Evolutionary conservation across 495 filamentous ascomycete species (phyloP).

Genomic region (Aspergillus haitiensis): DNA sequence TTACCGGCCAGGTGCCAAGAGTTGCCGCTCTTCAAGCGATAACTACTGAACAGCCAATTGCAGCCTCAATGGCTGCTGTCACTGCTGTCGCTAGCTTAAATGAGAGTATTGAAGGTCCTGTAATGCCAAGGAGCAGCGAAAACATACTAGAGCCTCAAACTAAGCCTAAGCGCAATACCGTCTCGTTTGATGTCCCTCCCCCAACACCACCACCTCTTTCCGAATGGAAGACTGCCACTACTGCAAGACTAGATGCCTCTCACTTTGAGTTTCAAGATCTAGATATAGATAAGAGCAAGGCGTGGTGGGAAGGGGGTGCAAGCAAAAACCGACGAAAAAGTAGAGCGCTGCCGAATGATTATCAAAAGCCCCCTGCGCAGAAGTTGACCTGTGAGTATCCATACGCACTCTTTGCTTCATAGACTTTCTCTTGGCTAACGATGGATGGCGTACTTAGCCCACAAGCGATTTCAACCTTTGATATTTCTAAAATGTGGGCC

Average conservation of each 20-base stretch:
- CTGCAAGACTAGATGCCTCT: slow-evolving; percentile 34
- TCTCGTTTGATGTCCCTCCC: slow-evolving; percentile 51
- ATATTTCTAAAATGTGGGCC: slow-evolving; percentile 89
- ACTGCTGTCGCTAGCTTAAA: slow-evolving; percentile 6
- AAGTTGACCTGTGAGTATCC: slow-evolving; percentile 37
- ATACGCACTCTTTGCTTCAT: background rate
- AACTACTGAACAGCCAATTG: background rate
- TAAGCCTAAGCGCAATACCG: slow-evolving; percentile 43
- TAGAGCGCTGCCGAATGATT: slow-evolving; percentile 42
- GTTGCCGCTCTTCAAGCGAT: background rate
- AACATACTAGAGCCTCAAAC: slow-evolving; percentile 28
- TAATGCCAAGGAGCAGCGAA: slow-evolving; percentile 23
- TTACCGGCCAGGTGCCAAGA: background rate
- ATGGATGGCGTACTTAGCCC: slow-evolving; percentile 36
- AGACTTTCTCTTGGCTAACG: slow-evolving; percentile 23
- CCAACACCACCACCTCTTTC: slow-evolving; percentile 47
- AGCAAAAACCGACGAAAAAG: slow-evolving; percentile 42
- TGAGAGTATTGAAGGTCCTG: slow-evolving; percentile 17
- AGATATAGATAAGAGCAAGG: slow-evolving; percentile 44
- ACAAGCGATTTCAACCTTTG: slow-evolving; percentile 75
- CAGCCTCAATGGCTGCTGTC: background rate
- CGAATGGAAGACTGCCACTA: slow-evolving; percentile 45
- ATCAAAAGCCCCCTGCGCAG: slow-evolving; percentile 40
- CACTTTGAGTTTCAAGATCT: slow-evolving; percentile 48
- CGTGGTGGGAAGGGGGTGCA: slow-evolving; percentile 48